These are phyloP conservation scores for Psilocybe sp. DNA, from an alignment of 768 basidiomycete species.

Conservation along the genomic window DNA sequence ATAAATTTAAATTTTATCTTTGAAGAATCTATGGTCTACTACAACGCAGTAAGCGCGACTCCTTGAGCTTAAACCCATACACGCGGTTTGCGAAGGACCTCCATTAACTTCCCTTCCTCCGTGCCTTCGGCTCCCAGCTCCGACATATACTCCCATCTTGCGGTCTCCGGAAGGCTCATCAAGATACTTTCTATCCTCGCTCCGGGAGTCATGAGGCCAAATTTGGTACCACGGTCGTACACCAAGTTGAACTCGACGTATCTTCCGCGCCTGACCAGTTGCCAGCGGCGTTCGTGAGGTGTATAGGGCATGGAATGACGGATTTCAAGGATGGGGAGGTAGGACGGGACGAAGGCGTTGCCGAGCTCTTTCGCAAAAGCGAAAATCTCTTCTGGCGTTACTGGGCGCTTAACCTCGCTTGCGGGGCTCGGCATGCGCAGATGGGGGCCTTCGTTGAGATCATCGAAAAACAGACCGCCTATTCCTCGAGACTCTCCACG, in stretches of 20 bases:
- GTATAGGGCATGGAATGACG: conserved; percentile 55
- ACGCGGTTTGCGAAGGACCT: conserved; percentile 57
- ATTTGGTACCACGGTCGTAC: conserved; percentile 85
- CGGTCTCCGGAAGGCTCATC: conserved; percentile 86
- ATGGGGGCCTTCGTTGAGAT: conserved; percentile 70
- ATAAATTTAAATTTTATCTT: not conserved
- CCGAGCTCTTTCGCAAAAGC: conserved; percentile 69
- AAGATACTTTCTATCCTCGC: conserved; percentile 87
- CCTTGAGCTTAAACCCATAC: conserved; percentile 50
- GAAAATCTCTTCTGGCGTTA: conserved; percentile 69
- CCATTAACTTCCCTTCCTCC: conserved; percentile 63
- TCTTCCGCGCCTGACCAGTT: conserved; percentile 83
- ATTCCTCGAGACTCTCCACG: conserved; percentile 83
- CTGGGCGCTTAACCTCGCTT: conserved; percentile 41
- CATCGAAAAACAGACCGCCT: conserved; percentile 97
- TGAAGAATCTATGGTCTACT: not conserved
- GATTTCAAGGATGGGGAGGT: conserved; percentile 77
- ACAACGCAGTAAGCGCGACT: not conserved
- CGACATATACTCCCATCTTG: conserved; percentile 87
- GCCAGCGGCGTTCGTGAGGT: conserved; percentile 83
- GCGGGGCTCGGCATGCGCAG: conserved; percentile 49
- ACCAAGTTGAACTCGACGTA: conserved; percentile 96
- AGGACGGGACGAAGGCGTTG: conserved; percentile 84
- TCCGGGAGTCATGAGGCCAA: conserved; percentile 80
- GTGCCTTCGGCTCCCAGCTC: conserved; percentile 67